Evolutionary conservation across 768 basidiomycete species (phyloP).

Genomic region (Psilocybe sp.): DNA sequence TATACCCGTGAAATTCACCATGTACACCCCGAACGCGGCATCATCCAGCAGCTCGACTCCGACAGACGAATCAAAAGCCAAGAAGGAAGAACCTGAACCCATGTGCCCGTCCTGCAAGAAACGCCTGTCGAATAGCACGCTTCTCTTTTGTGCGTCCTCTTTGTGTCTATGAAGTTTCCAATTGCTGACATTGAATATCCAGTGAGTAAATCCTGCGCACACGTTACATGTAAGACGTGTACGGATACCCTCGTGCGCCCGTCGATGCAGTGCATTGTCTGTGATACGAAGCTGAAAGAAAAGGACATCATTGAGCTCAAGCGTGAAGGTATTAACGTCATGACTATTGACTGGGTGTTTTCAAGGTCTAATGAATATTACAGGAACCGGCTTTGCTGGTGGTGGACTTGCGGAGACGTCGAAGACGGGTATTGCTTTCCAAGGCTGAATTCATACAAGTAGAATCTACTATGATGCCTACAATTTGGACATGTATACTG

Average conservation of each 20-base stretch:
- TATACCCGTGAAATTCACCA: slow-evolving; percentile 77
- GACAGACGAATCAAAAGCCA: slow-evolving; percentile 35
- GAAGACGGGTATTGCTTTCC: slow-evolving; percentile 79
- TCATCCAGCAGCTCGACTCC: slow-evolving; percentile 37
- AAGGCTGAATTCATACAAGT: slow-evolving; percentile 46
- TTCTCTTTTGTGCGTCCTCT: slow-evolving; percentile 60
- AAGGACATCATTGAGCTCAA: slow-evolving; percentile 80
- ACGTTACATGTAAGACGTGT: slow-evolving; percentile 91
- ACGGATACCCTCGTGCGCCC: slow-evolving; percentile 82
- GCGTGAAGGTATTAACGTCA: slow-evolving; percentile 93
- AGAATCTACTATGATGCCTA: too few relatives aligned
- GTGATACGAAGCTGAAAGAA: slow-evolving; percentile 63
- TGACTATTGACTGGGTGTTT: slow-evolving; percentile 14
- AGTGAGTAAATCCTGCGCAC: slow-evolving; percentile 87
- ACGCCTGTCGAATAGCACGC: slow-evolving; percentile 71
- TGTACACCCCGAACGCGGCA: slow-evolving; percentile 36
- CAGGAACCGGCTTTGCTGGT: slow-evolving; percentile 91
- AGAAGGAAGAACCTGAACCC: slow-evolving; percentile 56
- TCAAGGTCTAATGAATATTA: background rate
- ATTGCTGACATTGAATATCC: background rate
- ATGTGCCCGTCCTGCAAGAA: slow-evolving; percentile 92
- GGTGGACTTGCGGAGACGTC: slow-evolving; percentile 93
- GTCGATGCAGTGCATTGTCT: slow-evolving; percentile 81
- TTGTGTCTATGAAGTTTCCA: background rate
- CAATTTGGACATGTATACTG: too few relatives aligned